Evolutionary conservation across 2,329 filamentous ascomycete genomes (phyloP), one percentile per base, ranked within the genome.

Genomic region (Incumbomyces delicatus): DNA sequence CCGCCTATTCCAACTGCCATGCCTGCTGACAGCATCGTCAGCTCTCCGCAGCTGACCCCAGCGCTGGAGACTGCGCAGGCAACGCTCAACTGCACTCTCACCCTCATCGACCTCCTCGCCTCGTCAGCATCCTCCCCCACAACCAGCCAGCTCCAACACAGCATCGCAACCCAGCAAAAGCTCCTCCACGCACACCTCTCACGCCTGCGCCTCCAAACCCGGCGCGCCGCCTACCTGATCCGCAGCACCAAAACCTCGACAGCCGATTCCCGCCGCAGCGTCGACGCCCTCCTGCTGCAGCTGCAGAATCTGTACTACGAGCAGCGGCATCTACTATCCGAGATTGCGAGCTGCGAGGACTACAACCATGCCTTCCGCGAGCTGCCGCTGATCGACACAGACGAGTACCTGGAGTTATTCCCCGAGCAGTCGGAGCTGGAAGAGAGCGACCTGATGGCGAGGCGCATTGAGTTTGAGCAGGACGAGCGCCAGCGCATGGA

Each of bases 251-350:
- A 96, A 64, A 74, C 84, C 44, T 73, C 80, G 57, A 96, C 92
- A 1, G 84, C 87, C 27, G 87, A 95, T 64, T 85, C 85, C 41
- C 80, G 89, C 41, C 85, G 90, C 58, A 87, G 95, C 66, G 87
- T 96, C 53, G 92, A 98, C 63, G 80, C 83, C 41, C 73, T 98
- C 51, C 89, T 96, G 62, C 74, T 98, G 32, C 86, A 94, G 61
- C 74, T 98, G 46, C 90, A 96, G 66, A 98, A 98, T 61, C 71
- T 98, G 6, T 94, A 92, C 64, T 98, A 98, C 61, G 90, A 98
- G 66, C 89, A 96, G 68, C 76, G 87, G 46, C 88, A 95, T 65
- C 70, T 98, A 46, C 80, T 85, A 53, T 86, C 86, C 41, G 92
- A 98, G 67, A 96, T 98, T 51, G 73, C 78, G 1, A 87, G 86